Base-by-base conservation (phyloP, 306 rosid species). In the Lablab purpureus region DNA sequence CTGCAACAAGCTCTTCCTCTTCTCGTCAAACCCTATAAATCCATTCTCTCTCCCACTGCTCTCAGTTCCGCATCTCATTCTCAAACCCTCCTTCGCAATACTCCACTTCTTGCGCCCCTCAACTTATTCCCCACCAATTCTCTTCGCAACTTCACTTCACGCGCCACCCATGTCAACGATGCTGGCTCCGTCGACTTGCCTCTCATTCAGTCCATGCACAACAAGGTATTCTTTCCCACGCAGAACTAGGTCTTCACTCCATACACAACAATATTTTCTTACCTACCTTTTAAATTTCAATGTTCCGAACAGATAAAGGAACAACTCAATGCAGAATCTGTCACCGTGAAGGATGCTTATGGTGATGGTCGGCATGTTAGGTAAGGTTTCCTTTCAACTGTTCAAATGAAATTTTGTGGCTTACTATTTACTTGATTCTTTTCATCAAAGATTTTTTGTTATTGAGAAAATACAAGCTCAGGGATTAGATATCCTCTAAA, bases 351-450 rank as follows among this genome's bases (percentile, higher is more conserved):
- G 84, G 99, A 94, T 87, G 92, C 92, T 43, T 83, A 80, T 59
- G 97, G 99, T 2, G 99, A 94, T 81, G 99, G 99, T 74, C 89
- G 97, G 11, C 99, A 94, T 67, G 97, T 94, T 22, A 85, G 92
- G 94, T 90, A 64, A 85, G 88, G 50, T 4, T 41, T 32, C n/a
- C 12, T 46, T 59, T 74, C 23, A 50, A 36, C 25, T 36, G 22
- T 81, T 71, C 55, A 79, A 30, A 23, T 76, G 28, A 50, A 18
- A n/a, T 70, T 71, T 8, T 37, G 32, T 67, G 52, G 15, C 37
- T 34, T 22, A 22, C 52, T 30, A 25, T 47, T 64, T 19, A 69
- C 45, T 62, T 18, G 28, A 47, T 30, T 18, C 15, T 25, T 3
- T 1, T 30, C 18, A 49, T 28, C 10, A 64, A 50, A 64, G 21